Evolutionary conservation across 306 rosid genomes (phyloP), one percentile per base, ranked within the genome.

Genomic region (Coriaria nepalensis): DNA sequence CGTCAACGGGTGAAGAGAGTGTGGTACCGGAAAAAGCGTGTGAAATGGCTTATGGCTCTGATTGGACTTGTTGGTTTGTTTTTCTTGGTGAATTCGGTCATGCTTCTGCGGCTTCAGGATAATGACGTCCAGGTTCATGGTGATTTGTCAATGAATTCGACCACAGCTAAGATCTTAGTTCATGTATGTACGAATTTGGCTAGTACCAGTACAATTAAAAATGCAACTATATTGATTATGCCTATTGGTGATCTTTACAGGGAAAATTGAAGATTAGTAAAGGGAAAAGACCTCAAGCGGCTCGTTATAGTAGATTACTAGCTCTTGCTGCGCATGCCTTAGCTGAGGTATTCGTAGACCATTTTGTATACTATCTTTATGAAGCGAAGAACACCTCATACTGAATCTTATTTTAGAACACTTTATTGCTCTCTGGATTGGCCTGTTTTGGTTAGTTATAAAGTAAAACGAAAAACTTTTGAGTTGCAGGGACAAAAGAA

Each of bases 291-390:
- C 52, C 60, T 14, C 69, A 10, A 41, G 79, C 65, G 62, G 92
- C 82, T 45, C 67, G 55, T 35, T 85, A 75, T 49, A 82, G 65
- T 37, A 75, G 98, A 71, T 37, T 90, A 83, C 59, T 90, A 79
- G 85, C 87, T 50, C 61, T 90, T 68, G 87, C 98, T 51, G 81
- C 98, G 10, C 98, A 82, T 71, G 95, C 95, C 9, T 72, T 85
- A 64, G 95, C 98, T 50, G 95, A 84, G 95, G 95, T 90, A 90
- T 11, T 49, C 32, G 13, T 14, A 58, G 13, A 47, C 42, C 33
- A 52, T 10, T 53, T 32, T 47, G 50, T 34, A 40, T 59, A 3
- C 57, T 41, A 32, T 40, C 40, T 43, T 8, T 11, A 43, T 10
- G 14, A 13, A 12, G 14, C 8, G 13, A 47, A 47, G 10, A 34